Percentiles rank a stretch among this genome's conserved stretches.
phyloP scores from a whole-genome alignment of 352 stramenopile genomes.

The Phytophthora podocarpi region DNA sequence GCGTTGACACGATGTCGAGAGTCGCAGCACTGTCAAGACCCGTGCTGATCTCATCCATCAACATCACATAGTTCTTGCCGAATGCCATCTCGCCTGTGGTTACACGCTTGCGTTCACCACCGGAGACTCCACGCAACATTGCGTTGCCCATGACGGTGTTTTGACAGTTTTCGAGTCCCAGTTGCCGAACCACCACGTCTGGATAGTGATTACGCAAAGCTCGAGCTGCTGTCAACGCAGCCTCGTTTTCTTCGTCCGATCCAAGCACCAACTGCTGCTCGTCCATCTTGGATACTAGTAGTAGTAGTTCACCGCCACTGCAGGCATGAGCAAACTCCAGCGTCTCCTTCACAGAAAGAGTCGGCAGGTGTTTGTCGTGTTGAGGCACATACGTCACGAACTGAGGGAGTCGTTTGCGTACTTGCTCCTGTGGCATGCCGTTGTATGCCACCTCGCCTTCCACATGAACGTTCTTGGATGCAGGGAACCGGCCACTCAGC shows the following conservation, averaged over 20 bases:
- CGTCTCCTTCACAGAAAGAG: constrained; percentile 59
- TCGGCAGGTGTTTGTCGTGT: constrained; percentile 45
- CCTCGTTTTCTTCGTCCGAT: constrained; percentile 38
- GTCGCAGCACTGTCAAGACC: constrained; percentile 67
- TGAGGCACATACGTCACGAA: constrained; percentile 49
- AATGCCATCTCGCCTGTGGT: constrained; percentile 85
- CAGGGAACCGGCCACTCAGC: constrained; percentile 44
- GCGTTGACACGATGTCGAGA: constrained; percentile 65
- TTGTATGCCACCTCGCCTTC: constrained; percentile 55
- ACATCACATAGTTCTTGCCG: constrained; percentile 73
- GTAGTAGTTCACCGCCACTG: constrained; percentile 23
- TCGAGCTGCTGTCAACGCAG: constrained; percentile 26
- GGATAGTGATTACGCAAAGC: constrained; percentile 40
- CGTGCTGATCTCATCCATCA: constrained; percentile 87
- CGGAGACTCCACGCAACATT: constrained; percentile 72
- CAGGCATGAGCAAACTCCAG: constrained; percentile 48
- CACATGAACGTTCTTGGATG: constrained; percentile 34
- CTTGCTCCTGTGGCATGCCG: constrained; percentile 11
- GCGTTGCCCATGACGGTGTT: constrained; percentile 69
- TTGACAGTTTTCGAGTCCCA: constrained; percentile 58
- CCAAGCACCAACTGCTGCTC: constrained; percentile 39
- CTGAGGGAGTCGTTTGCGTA: constrained; percentile 30
- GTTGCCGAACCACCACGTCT: constrained; percentile 48
- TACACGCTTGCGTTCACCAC: constrained; percentile 79
- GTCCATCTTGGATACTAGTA: constrained; percentile 57